Evolutionary conservation across 192 early-diverging fungal genomes (phyloP), one percentile per base, ranked within the genome.

Genomic region (Podila horticola): DNA sequence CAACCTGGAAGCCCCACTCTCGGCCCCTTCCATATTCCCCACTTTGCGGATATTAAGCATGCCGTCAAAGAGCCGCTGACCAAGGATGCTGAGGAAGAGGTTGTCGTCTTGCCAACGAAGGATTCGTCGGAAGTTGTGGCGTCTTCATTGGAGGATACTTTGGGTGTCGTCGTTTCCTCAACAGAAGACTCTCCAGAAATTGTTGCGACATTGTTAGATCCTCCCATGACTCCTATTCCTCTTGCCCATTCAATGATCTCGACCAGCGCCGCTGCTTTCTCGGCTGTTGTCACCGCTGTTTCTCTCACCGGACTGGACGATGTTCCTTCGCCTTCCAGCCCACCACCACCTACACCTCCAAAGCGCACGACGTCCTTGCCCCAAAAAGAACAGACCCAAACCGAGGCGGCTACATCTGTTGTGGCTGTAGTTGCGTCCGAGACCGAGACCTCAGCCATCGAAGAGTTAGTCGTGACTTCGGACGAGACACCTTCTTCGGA

Each of bases 21-120:
- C 9, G 74, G 74, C 3, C 49, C 67, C 28, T 75, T 75, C 74
- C 74, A 75, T 28, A 28, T 75, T 26, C 67, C 70, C 10, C 62
- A 71, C 29, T 12, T 61, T 33, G 58, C 26, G n/a, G 26, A 24
- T 61, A 24, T 30, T 24, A 2, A 2, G 3, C 59, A 2, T 31
- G 6, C n/a, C n/a, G 6, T 6, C 52, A 22, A 55, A 2, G 41
- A 45, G 41, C 41, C 41, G 15, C 15, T 45, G 41, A 17, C 41
- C 41, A 45, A 45, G 41, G 41, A 15, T 15, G 41, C 3, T 45
- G 41, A 45, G 15, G 41, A 15, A 3, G 15, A 45, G 41, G 15
- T 10, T 4, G 34, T 17, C 41, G 15, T 45, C 15, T 45, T 3
- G 11, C 41, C 41, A 15, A 2, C 8, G 15, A 13, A 45, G 13